Conservation (phyloP, 306 rosid genomes). For the Cercis canadensis region DNA sequence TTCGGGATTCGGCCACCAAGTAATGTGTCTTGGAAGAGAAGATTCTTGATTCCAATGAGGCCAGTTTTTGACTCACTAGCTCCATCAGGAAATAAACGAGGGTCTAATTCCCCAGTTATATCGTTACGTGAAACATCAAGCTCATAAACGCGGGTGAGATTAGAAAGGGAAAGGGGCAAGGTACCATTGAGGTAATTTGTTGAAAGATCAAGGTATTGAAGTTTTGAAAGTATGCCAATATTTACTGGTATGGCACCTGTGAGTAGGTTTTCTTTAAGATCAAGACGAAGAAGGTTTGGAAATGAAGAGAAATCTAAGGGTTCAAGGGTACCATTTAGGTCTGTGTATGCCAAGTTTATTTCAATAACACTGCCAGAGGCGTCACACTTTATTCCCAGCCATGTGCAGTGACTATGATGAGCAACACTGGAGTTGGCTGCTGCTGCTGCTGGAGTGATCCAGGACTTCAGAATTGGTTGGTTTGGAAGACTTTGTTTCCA, state of each 20-base stretch:
- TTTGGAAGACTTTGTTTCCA: conserved; percentile 63
- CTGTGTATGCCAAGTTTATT: conserved; percentile 52
- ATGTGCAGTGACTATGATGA: conserved; percentile 50
- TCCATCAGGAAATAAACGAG: conserved; percentile 53
- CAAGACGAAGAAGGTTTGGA: conserved; percentile 60
- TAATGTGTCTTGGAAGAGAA: conserved; percentile 49
- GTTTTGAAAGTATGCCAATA: conserved; percentile 56
- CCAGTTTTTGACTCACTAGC: conserved; percentile 39
- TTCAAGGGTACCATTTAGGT: conserved; percentile 56
- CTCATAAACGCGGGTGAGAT: conserved; percentile 56
- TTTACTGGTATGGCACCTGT: conserved; percentile 51
- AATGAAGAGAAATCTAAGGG: conserved; percentile 56
- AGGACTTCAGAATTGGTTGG: conserved; percentile 50
- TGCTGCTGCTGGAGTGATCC: conserved; percentile 30
- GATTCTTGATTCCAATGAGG: conserved; percentile 44
- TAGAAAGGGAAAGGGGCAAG: conserved; percentile 62
- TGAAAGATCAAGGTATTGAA: conserved; percentile 63
- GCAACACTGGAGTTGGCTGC: conserved; percentile 24
- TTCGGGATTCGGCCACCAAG: conserved; percentile 53
- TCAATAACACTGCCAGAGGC: conserved; percentile 31
- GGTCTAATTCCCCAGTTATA: conserved; percentile 51
- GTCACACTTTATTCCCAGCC: conserved; percentile 61
- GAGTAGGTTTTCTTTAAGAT: conserved; percentile 56
- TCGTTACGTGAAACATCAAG: conserved; percentile 63
- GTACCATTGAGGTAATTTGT: conserved; percentile 48